A percentile compares a stretch with the other conserved stretches of the same genome.
Evolutionary conservation across 2,329 filamentous ascomycete genomes (phyloP).

Genomic region (Penicillium expansum): DNA sequence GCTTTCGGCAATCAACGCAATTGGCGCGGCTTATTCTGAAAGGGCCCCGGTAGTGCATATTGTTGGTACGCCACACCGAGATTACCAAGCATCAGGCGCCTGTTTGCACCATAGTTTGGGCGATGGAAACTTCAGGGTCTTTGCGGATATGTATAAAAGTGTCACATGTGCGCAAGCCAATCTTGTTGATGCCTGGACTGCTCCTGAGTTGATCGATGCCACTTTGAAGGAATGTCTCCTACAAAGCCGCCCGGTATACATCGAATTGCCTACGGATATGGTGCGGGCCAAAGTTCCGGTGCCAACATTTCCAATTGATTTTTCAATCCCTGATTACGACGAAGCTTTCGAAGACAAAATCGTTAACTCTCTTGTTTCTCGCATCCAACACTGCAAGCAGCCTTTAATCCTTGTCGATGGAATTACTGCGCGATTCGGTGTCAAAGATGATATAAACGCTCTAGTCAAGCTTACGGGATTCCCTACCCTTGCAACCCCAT

Average conservation of each 20-base stretch:
- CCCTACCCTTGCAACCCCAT: slow-evolving; percentile 48
- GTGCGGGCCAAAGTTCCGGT: slow-evolving; percentile 34
- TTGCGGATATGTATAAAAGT: slow-evolving; percentile 49
- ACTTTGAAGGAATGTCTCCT: slow-evolving; percentile 52
- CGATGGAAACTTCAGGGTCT: slow-evolving; percentile 53
- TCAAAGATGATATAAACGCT: slow-evolving; percentile 30
- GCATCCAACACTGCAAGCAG: slow-evolving; percentile 34
- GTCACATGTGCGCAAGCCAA: slow-evolving; percentile 51
- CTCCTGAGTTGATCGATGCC: slow-evolving; percentile 52
- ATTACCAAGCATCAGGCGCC: slow-evolving; percentile 44
- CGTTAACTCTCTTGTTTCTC: background rate
- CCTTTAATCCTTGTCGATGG: slow-evolving; percentile 55
- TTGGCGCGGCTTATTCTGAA: slow-evolving; percentile 72
- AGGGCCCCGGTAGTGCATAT: slow-evolving; percentile 65
- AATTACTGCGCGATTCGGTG: slow-evolving; percentile 40
- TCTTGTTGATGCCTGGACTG: slow-evolving; percentile 45
- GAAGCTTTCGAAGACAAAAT: slow-evolving; percentile 37
- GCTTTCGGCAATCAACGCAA: slow-evolving; percentile 67
- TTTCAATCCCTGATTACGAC: background rate
- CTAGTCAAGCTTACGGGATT: slow-evolving; percentile 45
- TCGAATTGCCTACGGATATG: slow-evolving; percentile 55
- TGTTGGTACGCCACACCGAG: slow-evolving; percentile 52
- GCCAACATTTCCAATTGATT: slow-evolving; percentile 5
- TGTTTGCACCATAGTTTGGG: slow-evolving; percentile 66
- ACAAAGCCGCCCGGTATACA: slow-evolving; percentile 55